Conservation (phyloP, 2,329 filamentous ascomycete species). For the Hymenoscyphus fructigenus region DNA sequence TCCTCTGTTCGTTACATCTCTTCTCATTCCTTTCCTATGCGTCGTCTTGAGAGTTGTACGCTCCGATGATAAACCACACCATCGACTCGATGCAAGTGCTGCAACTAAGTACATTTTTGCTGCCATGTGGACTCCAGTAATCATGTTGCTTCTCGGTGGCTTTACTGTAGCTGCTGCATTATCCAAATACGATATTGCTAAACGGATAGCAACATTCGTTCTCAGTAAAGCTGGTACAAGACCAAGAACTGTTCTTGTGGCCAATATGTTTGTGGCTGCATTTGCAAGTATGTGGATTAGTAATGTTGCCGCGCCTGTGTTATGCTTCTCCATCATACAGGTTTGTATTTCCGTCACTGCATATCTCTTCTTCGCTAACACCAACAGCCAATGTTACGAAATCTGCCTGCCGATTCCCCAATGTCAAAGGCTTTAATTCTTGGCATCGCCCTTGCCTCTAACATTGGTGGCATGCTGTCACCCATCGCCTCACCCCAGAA, state of each 20-base stretch:
- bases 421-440: constrained; percentile 96
- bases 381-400: constrained; percentile 81
- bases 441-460: constrained; percentile 90
- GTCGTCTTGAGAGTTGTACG: constrained; percentile 84
- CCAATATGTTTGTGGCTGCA: constrained; percentile 97
- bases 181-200: constrained; percentile 97
- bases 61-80: constrained; percentile 67
- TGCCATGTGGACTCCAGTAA: constrained; percentile 98
- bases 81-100: constrained; percentile 72
- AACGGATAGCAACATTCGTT: constrained; percentile 93
- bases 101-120: constrained; percentile 85
- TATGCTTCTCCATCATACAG: constrained; percentile 98
- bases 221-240: constrained; percentile 93
- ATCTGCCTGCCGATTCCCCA: constrained; percentile 81
- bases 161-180: constrained; percentile 94
- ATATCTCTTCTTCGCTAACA: constrained; percentile 9
- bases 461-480: constrained; percentile 93
- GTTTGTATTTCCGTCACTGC: constrained; percentile 44
- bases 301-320: constrained; percentile 93
- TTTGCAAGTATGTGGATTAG: constrained; percentile 99
- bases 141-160: constrained; percentile 94
- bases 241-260: constrained; percentile 85
- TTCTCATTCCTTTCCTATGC: constrained; percentile 89
- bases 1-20: constrained; percentile 91
- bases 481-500: constrained; percentile 98